phyloP scores from a whole-genome alignment of 805 yeast genomes.

The Candida xiaguanensis region DNA sequence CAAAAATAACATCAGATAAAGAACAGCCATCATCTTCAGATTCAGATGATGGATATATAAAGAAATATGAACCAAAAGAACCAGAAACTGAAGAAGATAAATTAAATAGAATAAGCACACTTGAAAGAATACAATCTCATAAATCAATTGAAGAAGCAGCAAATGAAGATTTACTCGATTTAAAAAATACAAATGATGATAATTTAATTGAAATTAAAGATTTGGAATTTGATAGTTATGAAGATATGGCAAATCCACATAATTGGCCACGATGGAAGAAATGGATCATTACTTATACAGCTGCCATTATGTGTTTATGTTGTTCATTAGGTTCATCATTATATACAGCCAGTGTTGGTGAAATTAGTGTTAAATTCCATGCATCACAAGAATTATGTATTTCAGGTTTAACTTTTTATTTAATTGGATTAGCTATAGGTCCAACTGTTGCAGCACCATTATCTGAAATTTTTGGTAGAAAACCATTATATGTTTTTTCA shows the following conservation, averaged over 20 bases:
- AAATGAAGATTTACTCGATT: conserved; percentile 11
- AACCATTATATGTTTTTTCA: conserved; percentile 54
- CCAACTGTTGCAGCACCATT: conserved; percentile 72
- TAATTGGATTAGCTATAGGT: conserved; percentile 68
- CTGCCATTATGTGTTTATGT: conserved; percentile 62
- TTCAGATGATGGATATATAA: not conserved
- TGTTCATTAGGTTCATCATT: conserved; percentile 75
- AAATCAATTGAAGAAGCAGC: conserved; percentile 18
- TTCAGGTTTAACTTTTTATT: conserved; percentile 66
- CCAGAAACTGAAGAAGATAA: conserved; percentile 12
- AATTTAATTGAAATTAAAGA: conserved; percentile 15
- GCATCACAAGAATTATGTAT: conserved; percentile 59
- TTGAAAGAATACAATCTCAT: conserved; percentile 17
- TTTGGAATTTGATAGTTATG: conserved; percentile 57
- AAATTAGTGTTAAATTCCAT: conserved; percentile 45
- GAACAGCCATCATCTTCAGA: not conserved
- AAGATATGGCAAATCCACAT: conserved; percentile 60
- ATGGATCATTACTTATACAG: conserved; percentile 63
- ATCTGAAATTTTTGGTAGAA: conserved; percentile 67
- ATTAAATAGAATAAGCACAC: conserved; percentile 14
- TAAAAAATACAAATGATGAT: conserved; percentile 6
- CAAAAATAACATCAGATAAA: not conserved
- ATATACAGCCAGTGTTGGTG: conserved; percentile 62
- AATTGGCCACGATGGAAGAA: conserved; percentile 65
- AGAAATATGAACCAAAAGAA: not conserved